Conservation (phyloP, 768 basidiomycete species). For the Amanita pallidorosea region DNA sequence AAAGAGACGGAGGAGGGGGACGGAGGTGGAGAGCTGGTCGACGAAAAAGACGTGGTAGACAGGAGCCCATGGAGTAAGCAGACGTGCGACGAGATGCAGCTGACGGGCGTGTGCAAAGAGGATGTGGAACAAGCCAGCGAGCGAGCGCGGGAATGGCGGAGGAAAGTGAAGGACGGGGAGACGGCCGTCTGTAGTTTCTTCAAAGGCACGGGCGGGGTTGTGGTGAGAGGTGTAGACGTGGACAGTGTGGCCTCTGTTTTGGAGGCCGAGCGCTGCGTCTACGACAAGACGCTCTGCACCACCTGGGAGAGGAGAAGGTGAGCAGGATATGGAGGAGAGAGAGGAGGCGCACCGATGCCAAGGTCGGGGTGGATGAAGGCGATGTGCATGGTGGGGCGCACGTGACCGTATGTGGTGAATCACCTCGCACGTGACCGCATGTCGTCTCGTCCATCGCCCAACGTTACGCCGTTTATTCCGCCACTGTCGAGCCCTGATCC, state of each 20-base stretch:
- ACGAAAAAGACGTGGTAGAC: constrained; percentile 83
- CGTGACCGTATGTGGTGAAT: too few relatives aligned
- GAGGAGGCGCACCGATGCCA: constrained; percentile 61
- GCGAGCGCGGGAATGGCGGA: constrained; percentile 71
- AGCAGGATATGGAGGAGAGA: constrained; percentile 5
- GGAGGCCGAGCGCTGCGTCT: constrained; percentile 86
- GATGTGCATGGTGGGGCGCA: constrained; percentile 19
- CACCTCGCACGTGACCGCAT: not conserved
- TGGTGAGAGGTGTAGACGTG: constrained; percentile 92
- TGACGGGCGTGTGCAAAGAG: constrained; percentile 84
- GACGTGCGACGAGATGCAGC: constrained; percentile 62
- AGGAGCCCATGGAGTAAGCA: constrained; percentile 40
- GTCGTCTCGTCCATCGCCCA: constrained; percentile 6
- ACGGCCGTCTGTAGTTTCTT: constrained; percentile 86
- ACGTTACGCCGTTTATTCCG: constrained; percentile 25
- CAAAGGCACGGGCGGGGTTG: constrained; percentile 79
- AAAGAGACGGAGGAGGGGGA: constrained; percentile 68
- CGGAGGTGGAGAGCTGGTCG: constrained; percentile 88
- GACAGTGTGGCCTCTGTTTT: constrained; percentile 74
- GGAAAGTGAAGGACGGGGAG: constrained; percentile 52
- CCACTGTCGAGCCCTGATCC: constrained; percentile 27
- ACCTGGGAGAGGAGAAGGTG: constrained; percentile 36
- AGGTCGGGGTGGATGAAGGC: constrained; percentile 93
- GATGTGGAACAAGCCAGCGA: constrained; percentile 79
- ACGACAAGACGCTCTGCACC: constrained; percentile 94